Evolutionary conservation across 2,329 filamentous ascomycete species (phyloP).

Genomic region (Ophiostoma fasciatum): DNA sequence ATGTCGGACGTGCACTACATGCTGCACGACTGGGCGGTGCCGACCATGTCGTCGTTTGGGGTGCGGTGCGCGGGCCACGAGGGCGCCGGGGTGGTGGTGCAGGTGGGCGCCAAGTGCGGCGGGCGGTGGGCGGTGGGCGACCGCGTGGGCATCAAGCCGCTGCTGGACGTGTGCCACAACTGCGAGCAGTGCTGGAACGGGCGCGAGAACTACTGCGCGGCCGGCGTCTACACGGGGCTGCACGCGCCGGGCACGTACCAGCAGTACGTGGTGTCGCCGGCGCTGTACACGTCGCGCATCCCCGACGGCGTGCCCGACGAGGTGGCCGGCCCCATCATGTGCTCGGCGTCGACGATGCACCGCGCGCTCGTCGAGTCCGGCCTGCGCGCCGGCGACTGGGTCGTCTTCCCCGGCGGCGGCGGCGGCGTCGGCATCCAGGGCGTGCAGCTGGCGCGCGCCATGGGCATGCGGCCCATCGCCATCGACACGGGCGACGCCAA

Average conservation of each 20-base stretch:
- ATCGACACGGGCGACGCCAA: constrained; percentile 36
- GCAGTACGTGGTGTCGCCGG: constrained; percentile 42
- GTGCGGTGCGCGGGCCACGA: too few relatives aligned
- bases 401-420: constrained; percentile 38
- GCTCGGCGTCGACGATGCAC: constrained; percentile 42
- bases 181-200: constrained; percentile 22
- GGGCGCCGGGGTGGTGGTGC: too few relatives aligned
- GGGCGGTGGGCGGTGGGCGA: constrained; percentile 23
- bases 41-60: too few relatives aligned
- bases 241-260: constrained; percentile 33
- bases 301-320: constrained; percentile 33
- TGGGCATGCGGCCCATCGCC: constrained; percentile 41
- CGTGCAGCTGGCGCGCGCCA: constrained; percentile 35
- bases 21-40: too few relatives aligned
- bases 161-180: constrained; percentile 18
- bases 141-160: constrained; percentile 23
- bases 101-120: too few relatives aligned
- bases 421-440: constrained; percentile 19
- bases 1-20: too few relatives aligned
- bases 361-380: constrained; percentile 36
- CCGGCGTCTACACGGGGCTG: constrained; percentile 9
- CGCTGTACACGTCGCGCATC: constrained; percentile 35
- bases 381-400: constrained; percentile 36
- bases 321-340: constrained; percentile 45
- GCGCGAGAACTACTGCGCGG: constrained; percentile 19